Conservation (phyloP, 2,329 filamentous ascomycete species). For the Diaporthe helianthi region DNA sequence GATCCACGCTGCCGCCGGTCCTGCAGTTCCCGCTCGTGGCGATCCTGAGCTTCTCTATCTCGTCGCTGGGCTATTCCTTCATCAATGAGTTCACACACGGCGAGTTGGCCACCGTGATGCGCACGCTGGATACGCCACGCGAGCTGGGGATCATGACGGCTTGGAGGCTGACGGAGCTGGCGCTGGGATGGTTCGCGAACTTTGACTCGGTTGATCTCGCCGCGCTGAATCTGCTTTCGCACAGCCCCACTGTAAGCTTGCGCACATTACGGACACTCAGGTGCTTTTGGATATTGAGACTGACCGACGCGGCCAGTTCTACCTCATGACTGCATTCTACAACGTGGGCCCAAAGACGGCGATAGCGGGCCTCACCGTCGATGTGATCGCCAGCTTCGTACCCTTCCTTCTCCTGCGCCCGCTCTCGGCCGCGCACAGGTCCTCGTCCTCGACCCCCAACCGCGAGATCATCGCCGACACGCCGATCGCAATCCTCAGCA, state of each 20-base stretch:
- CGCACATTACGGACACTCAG: not conserved
- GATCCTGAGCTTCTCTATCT: constrained; percentile 65
- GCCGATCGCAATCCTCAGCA: constrained; percentile 68
- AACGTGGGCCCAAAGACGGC: constrained; percentile 67
- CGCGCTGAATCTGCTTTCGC: constrained; percentile 71
- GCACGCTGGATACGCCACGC: constrained; percentile 65
- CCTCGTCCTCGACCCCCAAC: constrained; percentile 62
- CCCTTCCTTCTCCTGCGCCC: constrained; percentile 80
- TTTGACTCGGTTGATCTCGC: constrained; percentile 77
- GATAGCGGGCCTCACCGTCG: constrained; percentile 68
- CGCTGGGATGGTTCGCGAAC: constrained; percentile 74
- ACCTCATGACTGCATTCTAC: constrained; percentile 82
- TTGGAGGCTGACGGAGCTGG: constrained; percentile 72
- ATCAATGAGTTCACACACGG: constrained; percentile 65
- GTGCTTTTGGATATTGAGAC: constrained; percentile 23
- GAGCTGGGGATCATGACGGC: constrained; percentile 63
- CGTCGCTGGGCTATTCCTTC: constrained; percentile 68
- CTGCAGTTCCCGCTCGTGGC: constrained; percentile 62
- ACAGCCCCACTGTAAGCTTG: constrained; percentile 71
- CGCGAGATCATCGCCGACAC: constrained; percentile 70
- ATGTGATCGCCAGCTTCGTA: constrained; percentile 71
- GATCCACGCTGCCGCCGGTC: constrained; percentile 50
- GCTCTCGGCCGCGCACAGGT: constrained; percentile 68
- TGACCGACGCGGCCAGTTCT: constrained; percentile 57
- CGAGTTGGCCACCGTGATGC: constrained; percentile 73